A percentile compares a stretch with the other conserved stretches of the same genome.
Evolutionary conservation across 148 eudicot genomes (phyloP).

Genomic region (Camellia sinensis): DNA sequence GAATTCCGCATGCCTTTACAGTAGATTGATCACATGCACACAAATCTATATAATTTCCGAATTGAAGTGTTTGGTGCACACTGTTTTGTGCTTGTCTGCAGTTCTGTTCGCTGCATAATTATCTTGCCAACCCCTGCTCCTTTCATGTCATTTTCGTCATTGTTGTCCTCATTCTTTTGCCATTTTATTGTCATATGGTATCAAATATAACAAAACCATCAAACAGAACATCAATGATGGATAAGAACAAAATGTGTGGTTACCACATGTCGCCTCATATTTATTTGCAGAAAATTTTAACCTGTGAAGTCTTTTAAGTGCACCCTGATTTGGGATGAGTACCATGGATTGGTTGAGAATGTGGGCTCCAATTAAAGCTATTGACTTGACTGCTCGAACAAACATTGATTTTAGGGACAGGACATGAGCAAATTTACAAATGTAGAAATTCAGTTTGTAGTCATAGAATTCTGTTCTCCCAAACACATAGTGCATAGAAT

Average conservation of each 20-base stretch:
- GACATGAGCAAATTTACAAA: conserved; percentile 1
- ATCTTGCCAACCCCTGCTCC: neutral
- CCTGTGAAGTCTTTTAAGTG: neutral
- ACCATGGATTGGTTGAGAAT: neutral
- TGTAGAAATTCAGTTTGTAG: no score
- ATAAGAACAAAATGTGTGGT: conserved; percentile 10
- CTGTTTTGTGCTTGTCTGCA: conserved; percentile 11
- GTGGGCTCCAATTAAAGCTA: conserved; percentile 10
- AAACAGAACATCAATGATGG: neutral
- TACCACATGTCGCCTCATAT: neutral
- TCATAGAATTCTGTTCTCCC: neutral
- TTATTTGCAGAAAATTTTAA: neutral
- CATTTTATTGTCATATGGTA: conserved; percentile 10
- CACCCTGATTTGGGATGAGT: neutral
- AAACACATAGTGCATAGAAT: neutral
- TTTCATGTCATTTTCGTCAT: neutral
- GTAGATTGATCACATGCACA: no score
- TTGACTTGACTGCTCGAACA: neutral
- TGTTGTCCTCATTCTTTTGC: conserved; percentile 12
- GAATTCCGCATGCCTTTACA: no score
- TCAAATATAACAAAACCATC: neutral
- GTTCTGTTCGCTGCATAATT: neutral
- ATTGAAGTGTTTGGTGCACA: neutral
- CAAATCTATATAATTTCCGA: no score
- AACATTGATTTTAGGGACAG: neutral